These are phyloP conservation scores for Colletotrichum acutatum DNA, from an alignment of 2,329 filamentous ascomycete genomes.

Conservation along the genomic window DNA sequence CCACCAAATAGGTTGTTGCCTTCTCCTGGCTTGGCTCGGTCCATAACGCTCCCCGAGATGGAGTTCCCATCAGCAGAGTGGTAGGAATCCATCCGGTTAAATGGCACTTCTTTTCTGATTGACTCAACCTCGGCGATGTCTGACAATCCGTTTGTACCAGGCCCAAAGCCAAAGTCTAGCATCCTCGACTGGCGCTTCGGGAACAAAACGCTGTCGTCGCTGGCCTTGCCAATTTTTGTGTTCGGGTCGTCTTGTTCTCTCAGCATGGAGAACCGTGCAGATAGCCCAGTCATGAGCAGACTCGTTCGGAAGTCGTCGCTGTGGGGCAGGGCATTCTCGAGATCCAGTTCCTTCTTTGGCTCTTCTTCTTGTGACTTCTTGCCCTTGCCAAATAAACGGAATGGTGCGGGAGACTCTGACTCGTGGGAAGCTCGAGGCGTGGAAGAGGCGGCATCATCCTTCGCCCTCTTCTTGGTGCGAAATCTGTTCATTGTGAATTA, in stretches of 20 bases:
- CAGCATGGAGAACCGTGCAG: constrained; percentile 96
- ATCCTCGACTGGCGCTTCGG: constrained; percentile 84
- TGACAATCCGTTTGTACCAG: constrained; percentile 61
- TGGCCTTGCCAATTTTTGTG: constrained; percentile 91
- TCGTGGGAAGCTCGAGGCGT: constrained; percentile 63
- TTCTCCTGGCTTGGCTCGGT: constrained; percentile 81
- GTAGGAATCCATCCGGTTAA: constrained; percentile 72
- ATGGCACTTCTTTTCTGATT: constrained; percentile 69
- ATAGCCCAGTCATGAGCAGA: constrained; percentile 93
- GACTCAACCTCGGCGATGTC: constrained; percentile 95
- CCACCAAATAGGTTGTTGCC: constrained; percentile 96
- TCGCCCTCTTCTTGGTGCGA: constrained; percentile 76
- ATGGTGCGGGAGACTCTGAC: constrained; percentile 62
- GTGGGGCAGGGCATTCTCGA: constrained; percentile 79
- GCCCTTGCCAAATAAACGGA: constrained; percentile 65
- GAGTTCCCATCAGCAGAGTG: constrained; percentile 75
- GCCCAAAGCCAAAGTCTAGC: constrained; percentile 72
- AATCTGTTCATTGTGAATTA: constrained; percentile 77
- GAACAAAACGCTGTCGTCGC: constrained; percentile 91
- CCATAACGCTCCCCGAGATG: constrained; percentile 80
- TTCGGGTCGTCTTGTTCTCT: constrained; percentile 92
- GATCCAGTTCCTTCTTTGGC: constrained; percentile 75
- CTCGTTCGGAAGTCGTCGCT: constrained; percentile 95
- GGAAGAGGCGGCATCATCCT: constrained; percentile 59
- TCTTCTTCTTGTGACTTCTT: constrained; percentile 67